Base-by-base conservation (phyloP, 345 rosid species). In the Isatis tinctoria region DNA sequence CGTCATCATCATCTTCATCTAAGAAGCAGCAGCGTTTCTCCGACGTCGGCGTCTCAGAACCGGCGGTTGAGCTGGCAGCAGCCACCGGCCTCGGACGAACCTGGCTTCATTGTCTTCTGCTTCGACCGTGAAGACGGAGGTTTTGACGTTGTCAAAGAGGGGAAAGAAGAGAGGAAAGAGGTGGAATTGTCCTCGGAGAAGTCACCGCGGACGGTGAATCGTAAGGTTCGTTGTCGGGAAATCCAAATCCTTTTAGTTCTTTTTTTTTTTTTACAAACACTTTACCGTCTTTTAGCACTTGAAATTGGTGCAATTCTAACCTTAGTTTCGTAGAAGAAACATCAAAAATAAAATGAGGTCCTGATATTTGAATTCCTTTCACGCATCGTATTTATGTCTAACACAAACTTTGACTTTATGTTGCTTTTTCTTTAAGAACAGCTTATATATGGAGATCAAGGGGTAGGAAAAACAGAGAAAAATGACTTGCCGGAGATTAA, bases 101-200 rank as follows among this genome's bases (percentile, higher is more conserved):
- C 79, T 69, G 91, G 88, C 12, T 87, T 81, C 61, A 85, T 88
- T 40, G 90, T 84, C 35, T 88, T 88, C 65, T 81, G 93, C 67
- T 88, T 90, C 22, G 77, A 77, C 73, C 73, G 82, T 35, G 82
- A 88, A 30, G 92, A 87, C 65, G 92, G 93, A 26, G 87, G 82
- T 5, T 83, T 88, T 24, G 85, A 88, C 9, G 86, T 88, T 4
- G 81, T 82, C 8, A 85, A 82, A 66, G 86, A 87, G 68, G 73
- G 41, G 28, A 75, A 68, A 61, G 49, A 51, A 43, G 69, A 75
- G 60, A 62, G 22, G 81, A 62, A 81, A 72, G 70, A 67, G 36
- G 26, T 56, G 67, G 27, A 62, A 60, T 60, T 52, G 3, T 27
- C 78, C 28, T 35, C 51, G 4, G 74, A 48, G 35, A 68, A 37